Evolutionary conservation across 306 rosid species (phyloP).

Genomic region (Cicer judaicum): DNA sequence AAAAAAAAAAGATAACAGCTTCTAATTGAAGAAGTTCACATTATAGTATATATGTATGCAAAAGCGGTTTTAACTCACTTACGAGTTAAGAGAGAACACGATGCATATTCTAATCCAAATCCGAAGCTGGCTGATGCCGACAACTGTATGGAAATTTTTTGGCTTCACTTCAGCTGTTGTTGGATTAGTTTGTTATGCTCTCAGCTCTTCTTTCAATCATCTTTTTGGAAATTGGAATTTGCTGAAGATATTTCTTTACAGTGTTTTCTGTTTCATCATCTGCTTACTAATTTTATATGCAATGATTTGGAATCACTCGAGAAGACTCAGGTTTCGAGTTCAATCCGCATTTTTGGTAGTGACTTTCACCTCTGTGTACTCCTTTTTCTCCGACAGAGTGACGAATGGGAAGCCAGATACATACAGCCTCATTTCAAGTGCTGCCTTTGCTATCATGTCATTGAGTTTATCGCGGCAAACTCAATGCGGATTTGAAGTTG

Average conservation of each 20-base stretch:
- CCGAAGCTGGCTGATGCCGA: not conserved
- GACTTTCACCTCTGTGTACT: slow-evolving; percentile 11
- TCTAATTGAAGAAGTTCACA: not conserved
- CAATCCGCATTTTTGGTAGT: slow-evolving; percentile 20
- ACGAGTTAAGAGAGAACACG: not conserved
- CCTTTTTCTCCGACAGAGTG: slow-evolving; percentile 20
- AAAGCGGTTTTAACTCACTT: not conserved
- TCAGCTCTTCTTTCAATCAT: slow-evolving; percentile 21
- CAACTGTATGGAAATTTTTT: not conserved
- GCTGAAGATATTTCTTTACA: slow-evolving; percentile 7
- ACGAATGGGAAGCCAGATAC: slow-evolving; percentile 32
- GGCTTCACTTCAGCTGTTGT: slow-evolving; percentile 23
- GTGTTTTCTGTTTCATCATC: not conserved
- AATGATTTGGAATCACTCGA: not conserved
- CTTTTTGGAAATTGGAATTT: slow-evolving; percentile 34
- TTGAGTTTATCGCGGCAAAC: slow-evolving; percentile 8
- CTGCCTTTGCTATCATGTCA: slow-evolving; percentile 32
- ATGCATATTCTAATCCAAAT: not conserved
- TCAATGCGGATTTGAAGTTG: slow-evolving; percentile 32
- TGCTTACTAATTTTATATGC: not conserved
- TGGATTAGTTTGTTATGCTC: slow-evolving; percentile 21
- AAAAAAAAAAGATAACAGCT: not conserved
- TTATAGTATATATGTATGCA: not conserved
- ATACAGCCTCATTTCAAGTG: not conserved
- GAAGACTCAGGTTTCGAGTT: not conserved